phyloP scores from a whole-genome alignment of 129 eudicot species.

The Chrysanthemum makinoi region DNA sequence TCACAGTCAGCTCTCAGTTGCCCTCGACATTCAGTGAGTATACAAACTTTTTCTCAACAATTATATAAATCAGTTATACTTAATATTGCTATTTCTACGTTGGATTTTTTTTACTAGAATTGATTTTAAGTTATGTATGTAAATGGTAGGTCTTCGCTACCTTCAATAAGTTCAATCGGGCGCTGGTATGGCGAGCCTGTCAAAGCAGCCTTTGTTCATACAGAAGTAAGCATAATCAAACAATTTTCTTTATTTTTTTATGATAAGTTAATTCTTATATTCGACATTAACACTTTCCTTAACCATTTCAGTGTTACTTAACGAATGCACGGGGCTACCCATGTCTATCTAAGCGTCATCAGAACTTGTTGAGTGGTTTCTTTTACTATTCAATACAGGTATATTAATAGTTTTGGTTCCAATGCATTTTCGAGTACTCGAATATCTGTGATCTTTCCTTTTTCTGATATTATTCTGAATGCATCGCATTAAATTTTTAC shows the following conservation, averaged over 20 bases:
- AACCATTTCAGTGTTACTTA: conserved; percentile 62
- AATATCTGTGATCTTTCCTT: not conserved
- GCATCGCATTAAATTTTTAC: conserved; percentile 7
- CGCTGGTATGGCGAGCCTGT: conserved; percentile 99
- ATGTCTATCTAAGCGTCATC: conserved; percentile 88
- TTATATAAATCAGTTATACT: not conserved
- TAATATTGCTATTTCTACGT: not conserved
- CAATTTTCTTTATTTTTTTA: not conserved
- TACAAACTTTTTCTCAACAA: not conserved
- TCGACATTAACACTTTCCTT: conserved; percentile 9
- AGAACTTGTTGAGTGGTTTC: conserved; percentile 60
- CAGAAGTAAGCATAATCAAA: conserved; percentile 45
- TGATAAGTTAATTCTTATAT: conserved; percentile 13
- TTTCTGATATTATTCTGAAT: not conserved
- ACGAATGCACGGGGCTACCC: conserved; percentile 85
- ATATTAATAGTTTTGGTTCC: not conserved
- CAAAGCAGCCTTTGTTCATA: conserved; percentile 72
- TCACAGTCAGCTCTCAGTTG: conserved; percentile 82
- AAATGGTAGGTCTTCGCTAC: conserved; percentile 65
- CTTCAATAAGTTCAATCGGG: conserved; percentile 75
- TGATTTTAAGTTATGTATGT: not conserved
- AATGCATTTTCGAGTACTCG: no score
- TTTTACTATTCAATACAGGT: conserved; percentile 93
- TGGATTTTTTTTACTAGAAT: not conserved
- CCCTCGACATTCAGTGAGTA: conserved; percentile 85